Base-by-base conservation (phyloP, 306 rosid genomes). In the Cicer chorassanicum region DNA sequence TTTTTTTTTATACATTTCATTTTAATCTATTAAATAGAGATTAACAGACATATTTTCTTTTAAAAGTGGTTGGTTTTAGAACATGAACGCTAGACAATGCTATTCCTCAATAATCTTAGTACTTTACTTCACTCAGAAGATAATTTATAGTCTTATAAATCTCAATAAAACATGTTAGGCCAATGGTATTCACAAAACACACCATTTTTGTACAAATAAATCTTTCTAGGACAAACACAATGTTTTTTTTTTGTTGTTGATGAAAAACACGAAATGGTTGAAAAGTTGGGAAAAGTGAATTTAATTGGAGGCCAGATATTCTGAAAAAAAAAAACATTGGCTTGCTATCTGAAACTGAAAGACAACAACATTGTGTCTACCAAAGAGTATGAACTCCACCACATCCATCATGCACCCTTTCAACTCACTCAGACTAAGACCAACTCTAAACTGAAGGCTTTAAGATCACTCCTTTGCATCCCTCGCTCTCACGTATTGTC, bases 401-500 rank as follows among this genome's bases (percentile, higher is more conserved):
- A 36, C 77, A 81, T 13, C 68, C 15, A 75, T 24, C 41, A 53
- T 77, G 14, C 60, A 62, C 29, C 85, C 84, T 83, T 76, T 80
- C 89, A 81, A 56, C 87, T 76, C 80, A 60, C 68, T 69, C 66
- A 46, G 92, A 84, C 81, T 73, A 63, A 29, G 82, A 85, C 90
- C 83, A 82, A 83, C 89, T 54, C 69, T 53, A 2, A 62, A 62
- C 63, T 53, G 42, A 82, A 88, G 84, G 65, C 97, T 91, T 93
- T 75, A 76, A 83, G 55, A 21, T 82, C 86, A 93, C 97, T 89
- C 86, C 64, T 86, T 81, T 69, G 64, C 77, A 78, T 70, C 80
- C 72, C 68, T 38, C 79, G 6, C 77, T 55, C 73, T 42, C 73
- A 5, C 40, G 43, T 36, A 60, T n/a, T 73, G 6, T 76, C 61